phyloP scores from a whole-genome alignment of 352 stramenopile genomes.

The Phytophthora sp. region DNA sequence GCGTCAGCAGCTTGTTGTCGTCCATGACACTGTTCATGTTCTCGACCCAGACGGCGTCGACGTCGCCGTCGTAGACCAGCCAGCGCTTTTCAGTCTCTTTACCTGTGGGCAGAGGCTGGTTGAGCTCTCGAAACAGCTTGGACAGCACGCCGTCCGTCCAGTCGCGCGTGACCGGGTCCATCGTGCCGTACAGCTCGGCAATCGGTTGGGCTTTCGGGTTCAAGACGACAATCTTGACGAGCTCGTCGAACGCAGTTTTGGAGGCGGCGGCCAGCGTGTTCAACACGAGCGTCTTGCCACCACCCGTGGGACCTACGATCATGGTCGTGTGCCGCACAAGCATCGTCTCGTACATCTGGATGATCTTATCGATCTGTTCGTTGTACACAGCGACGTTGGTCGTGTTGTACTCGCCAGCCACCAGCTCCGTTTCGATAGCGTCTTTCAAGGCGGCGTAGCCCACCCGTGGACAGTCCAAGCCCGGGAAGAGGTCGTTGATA shows the following conservation, averaged over 20 bases:
- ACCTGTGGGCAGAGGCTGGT: conserved; percentile 89
- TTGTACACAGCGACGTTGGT: conserved; percentile 75
- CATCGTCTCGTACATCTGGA: conserved; percentile 98
- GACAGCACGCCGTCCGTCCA: conserved; percentile 96
- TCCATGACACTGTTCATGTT: conserved; percentile 99
- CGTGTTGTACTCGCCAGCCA: conserved; percentile 84
- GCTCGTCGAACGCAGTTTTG: conserved; percentile 86
- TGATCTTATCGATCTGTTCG: conserved; percentile 96
- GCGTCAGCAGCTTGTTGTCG: conserved; percentile 95
- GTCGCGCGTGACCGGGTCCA: conserved; percentile 95
- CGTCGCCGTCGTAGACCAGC: conserved; percentile 96
- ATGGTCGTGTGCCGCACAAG: conserved; percentile 96
- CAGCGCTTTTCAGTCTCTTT: conserved; percentile 95
- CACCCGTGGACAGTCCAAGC: conserved; percentile 92
- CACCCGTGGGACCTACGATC: conserved; percentile 94
- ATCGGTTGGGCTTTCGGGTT: conserved; percentile 95
- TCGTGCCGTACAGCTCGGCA: conserved; percentile 94
- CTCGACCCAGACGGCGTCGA: conserved; percentile 97
- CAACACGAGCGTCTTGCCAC: conserved; percentile 93
- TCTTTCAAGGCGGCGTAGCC: conserved; percentile 92
- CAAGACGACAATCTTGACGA: conserved; percentile 93
- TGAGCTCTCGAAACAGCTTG: conserved; percentile 95
- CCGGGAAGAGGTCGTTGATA: conserved; percentile 96
- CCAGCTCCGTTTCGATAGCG: conserved; percentile 87
- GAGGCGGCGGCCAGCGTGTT: conserved; percentile 89